Evolutionary conservation across 2,329 filamentous ascomycete species (phyloP), one percentile per base, ranked within the genome.

Genomic region (Endothia cerciana): DNA sequence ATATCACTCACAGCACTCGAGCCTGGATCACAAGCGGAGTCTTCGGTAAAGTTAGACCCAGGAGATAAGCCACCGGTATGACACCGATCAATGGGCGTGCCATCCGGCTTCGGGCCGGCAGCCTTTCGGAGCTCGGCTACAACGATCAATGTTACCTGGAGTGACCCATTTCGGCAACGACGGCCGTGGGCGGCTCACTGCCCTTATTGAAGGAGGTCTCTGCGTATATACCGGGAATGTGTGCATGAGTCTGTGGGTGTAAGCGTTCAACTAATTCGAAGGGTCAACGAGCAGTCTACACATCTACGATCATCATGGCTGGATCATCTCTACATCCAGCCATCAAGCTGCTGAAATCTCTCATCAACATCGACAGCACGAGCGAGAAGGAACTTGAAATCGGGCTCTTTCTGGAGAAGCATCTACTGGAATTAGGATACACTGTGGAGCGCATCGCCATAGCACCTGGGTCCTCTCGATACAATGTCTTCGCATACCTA

Each of bases 401-500:
- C 28, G 62, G 62, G 4, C 45, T 64, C 11, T 64, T 60, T 28
- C 33, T 64, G 10, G 55, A 64, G 56, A 49, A 64, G 22, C 38
- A 64, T 43, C 55, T 64, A 22, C 33, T 38, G 40, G 33, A 33
- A 4, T 47, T 64, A 17, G 62, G 62, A 40, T 64, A 60, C 22
- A 64, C 62, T 2, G 62, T 64, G 10, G 62, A 64, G 28, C 62
- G 62, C 53, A 30, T 60, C 43, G 56, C 62, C 36, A 64, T 64
- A 28, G 4, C 41, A 4, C 55, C 55, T 22, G 62, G 56, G 13
- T 77, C 75, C 8, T 71, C 72, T 28, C 73, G 77, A 15, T 72
- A 76, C 64, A 79, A 79, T 71, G 73, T 79, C 64, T 78, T 78
- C 70, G 77, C 77, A 10, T 79, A 78, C 68, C 69, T 79, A 4